Evolutionary conservation across 2,329 filamentous ascomycete species (phyloP), one percentile per base, ranked within the genome.

Genomic region (Paracoccidioides lutzii): DNA sequence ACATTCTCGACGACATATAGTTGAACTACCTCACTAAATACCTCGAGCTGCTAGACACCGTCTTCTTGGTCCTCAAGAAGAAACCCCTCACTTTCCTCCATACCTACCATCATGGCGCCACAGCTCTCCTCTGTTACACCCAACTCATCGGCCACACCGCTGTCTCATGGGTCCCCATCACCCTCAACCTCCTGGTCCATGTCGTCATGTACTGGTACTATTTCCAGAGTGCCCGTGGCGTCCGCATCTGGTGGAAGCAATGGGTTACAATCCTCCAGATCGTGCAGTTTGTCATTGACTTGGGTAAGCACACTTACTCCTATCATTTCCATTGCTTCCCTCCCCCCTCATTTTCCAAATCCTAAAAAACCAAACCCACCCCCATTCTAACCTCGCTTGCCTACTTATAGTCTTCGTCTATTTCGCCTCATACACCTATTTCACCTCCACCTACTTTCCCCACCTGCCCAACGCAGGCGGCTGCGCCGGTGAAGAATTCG

Each of bases 161-260:
- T 49, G 89, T 95, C 55, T 94, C 89, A 55, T 95, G 89, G 89
- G 87, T 93, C 53, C 83, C 85, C 62, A 95, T 95, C 69, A 84
- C 81, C 44, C 81, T 95, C 62, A 95, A 95, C 79, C 75, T 95
- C 66, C 83, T 81, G 60, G 89, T 95, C 53, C 89, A 95, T 75
- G 89, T 95, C 57, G 85, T 95, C 72, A 95, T 95, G 89, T 95
- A 95, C 84, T 95, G 88, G 88, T 95, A 95, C 82, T 95, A 95
- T 81, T 95, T 95, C 83, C 89, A 95, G 79, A 89, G 87, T 68
- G 88, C 90, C 53, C 88, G 90, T 64, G 90, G 90, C 64, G 81
- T 95, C 72, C 84, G 83, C 67, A 89, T 95, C 74, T 94, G 88
- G 88, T 95, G 90, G 90, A 95, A 95, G 83, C 87, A 95, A 76